Percentiles rank a stretch among this genome's conserved stretches.
Evolutionary conservation across 2,329 filamentous ascomycete species (phyloP).

Genomic region (Verticillium longisporum): DNA sequence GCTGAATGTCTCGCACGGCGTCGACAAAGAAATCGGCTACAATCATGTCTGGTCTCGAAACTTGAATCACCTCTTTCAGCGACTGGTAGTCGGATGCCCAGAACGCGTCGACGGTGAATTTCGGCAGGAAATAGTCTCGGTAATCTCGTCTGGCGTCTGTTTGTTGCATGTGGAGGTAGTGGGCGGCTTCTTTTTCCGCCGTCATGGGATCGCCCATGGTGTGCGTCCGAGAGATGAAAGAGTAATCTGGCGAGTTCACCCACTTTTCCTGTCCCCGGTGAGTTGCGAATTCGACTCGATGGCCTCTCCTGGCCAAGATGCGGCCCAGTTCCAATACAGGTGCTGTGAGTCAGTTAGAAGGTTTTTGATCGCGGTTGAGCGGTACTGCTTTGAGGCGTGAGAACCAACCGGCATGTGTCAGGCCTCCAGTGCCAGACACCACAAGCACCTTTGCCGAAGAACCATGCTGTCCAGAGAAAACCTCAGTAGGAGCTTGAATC

Average conservation of each 20-base stretch:
- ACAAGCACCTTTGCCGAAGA: slow-evolving; percentile 17
- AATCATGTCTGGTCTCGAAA: slow-evolving; percentile 28
- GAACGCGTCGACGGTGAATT: slow-evolving; percentile 27
- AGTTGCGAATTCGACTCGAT: background rate
- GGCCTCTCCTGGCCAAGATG: slow-evolving; percentile 2
- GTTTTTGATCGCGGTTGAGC: slow-evolving; percentile 9
- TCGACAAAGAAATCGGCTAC: slow-evolving; percentile 35
- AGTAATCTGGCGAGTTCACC: background rate
- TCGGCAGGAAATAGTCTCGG: slow-evolving; percentile 23
- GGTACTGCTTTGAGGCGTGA: slow-evolving; percentile 18
- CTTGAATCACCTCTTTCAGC: slow-evolving; percentile 14
- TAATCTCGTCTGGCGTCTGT: slow-evolving; percentile 25
- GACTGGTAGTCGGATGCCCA: slow-evolving; percentile 23
- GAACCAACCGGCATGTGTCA: slow-evolving; percentile 26
- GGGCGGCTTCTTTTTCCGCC: slow-evolving; percentile 19
- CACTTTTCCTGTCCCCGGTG: background rate
- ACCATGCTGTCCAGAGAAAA: too few relatives aligned
- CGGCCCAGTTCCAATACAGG: slow-evolving; percentile 12
- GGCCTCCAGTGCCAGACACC: slow-evolving; percentile 26
- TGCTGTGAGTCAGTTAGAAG: slow-evolving; percentile 7
- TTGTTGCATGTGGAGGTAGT: slow-evolving; percentile 26
- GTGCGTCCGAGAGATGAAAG: slow-evolving; percentile 10
- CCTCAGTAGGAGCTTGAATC: too few relatives aligned
- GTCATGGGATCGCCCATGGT: slow-evolving; percentile 16
- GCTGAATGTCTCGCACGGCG: slow-evolving; percentile 29